Evolutionary conservation across 257 asterid genomes (phyloP), one percentile per base, ranked within the genome.

Genomic region (Solanum neorickii): DNA sequence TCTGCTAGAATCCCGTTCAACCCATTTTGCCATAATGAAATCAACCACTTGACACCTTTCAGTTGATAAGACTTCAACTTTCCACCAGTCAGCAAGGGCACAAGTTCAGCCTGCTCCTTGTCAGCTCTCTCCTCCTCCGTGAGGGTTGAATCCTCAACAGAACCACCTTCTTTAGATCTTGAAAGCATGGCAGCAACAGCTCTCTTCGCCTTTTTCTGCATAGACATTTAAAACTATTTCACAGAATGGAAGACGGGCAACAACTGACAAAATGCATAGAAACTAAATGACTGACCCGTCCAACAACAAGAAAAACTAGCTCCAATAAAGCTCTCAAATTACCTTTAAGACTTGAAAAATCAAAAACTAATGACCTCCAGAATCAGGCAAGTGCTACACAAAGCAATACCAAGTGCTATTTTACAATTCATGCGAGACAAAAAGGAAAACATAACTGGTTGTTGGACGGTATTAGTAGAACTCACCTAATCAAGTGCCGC

Each of bases 1-100:
- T 97, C 99, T 47, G 99, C 99, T 49, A 96, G 98, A 91, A 97
- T 97, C 76, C 99, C 99, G 87, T 97, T 97, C 85, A 97, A 86
- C 82, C 99, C 99, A 90, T 97, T 97, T 93, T 97, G 99, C 99
- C 99, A 97, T 92, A 97, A 87, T 29, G 99, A 97, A 90, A 97
- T 97, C 96, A 97, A 92, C 99, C 99, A 97, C 89, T 97, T 97
- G 60, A 97, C 98, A 29, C 99, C 99, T 91, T 96, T 97, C 73
- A 96, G 91, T 87, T 97, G 99, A 89, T 96, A 97, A 75, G 93
- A n/a, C 92, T 97, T 97, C 93, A 97, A 88, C 88, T 93, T 94
- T 87, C 99, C 99, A 86, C 99, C 99, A 83, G 99, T 96, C 93
- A 97, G 90, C 86, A 96, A 87, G 56, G 99, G 99, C 72, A 94